phyloP scores from a whole-genome alignment of 306 rosid genomes.

The Quercus glauca region DNA sequence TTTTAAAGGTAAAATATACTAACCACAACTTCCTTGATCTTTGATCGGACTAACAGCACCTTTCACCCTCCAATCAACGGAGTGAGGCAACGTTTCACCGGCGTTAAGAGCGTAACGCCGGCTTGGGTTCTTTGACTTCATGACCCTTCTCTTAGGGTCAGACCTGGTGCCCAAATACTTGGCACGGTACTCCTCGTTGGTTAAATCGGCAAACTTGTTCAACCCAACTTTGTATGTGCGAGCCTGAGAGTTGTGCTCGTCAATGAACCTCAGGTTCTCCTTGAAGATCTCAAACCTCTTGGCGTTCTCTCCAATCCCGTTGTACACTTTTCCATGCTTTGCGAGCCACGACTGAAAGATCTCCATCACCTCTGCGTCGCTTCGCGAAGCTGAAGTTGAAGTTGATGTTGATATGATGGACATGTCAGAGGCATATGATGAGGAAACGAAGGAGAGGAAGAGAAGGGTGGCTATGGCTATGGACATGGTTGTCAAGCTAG shows the following conservation, averaged over 20 bases:
- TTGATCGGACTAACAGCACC: constrained; percentile 74
- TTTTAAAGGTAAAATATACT: constrained; percentile 10
- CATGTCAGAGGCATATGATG: constrained; percentile 17
- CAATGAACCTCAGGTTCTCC: constrained; percentile 65
- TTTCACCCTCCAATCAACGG: constrained; percentile 77
- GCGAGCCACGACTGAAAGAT: constrained; percentile 64
- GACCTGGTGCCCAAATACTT: constrained; percentile 50
- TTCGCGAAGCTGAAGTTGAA: constrained; percentile 1
- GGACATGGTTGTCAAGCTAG: not conserved
- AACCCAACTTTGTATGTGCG: constrained; percentile 65
- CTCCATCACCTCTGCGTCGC: constrained; percentile 47
- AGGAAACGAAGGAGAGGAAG: constrained; percentile 31
- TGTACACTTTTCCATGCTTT: constrained; percentile 55
- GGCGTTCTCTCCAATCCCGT: constrained; percentile 66
- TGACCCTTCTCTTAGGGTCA: constrained; percentile 49
- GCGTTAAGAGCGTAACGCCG: constrained; percentile 45
- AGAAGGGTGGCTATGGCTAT: constrained; percentile 19
- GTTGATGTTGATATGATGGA: constrained; percentile 8
- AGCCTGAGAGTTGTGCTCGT: constrained; percentile 61
- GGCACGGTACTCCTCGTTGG: constrained; percentile 66
- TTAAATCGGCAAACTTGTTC: constrained; percentile 77
- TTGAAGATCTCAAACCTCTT: constrained; percentile 66
- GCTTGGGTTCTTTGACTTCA: constrained; percentile 52
- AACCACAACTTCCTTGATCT: constrained; percentile 87
- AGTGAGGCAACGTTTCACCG: constrained; percentile 49